phyloP scores from a whole-genome alignment of 2,329 filamentous ascomycete species.

The Daldinia eschscholtzii region DNA sequence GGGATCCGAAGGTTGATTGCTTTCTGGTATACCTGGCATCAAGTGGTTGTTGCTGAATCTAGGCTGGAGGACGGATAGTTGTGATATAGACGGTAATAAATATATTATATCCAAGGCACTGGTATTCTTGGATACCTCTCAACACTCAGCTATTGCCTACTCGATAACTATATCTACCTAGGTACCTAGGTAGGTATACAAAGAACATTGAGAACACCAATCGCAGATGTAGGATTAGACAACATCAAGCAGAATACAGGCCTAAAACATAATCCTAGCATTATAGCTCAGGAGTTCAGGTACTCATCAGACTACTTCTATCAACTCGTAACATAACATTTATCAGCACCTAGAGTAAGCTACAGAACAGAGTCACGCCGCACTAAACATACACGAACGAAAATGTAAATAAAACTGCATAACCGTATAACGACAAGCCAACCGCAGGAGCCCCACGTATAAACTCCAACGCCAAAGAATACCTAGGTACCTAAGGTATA shows the following conservation, averaged over 20 bases:
- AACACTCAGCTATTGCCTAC: not conserved
- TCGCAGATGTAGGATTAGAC: no score
- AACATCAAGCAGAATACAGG: no score
- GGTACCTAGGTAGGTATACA: no score
- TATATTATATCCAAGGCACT: not conserved
- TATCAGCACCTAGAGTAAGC: not conserved
- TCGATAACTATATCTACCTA: not conserved
- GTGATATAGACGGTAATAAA: conserved; percentile 8
- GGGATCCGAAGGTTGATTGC: not conserved
- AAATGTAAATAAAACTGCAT: not conserved
- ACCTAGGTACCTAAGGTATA: conserved; percentile 4
- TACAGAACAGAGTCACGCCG: not conserved
- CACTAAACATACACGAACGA: not conserved
- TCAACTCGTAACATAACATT: no score
- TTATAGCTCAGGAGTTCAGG: not conserved
- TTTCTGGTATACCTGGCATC: conserved; percentile 13
- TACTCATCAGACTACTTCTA: no score
- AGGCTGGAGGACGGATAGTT: not conserved
- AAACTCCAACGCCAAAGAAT: conserved; percentile 10
- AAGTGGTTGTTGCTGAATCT: not conserved
- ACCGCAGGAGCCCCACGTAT: not conserved
- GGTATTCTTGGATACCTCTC: not conserved
- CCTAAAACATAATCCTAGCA: no score
- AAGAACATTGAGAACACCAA: no score
- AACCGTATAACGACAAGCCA: not conserved